Percentiles rank a stretch among this genome's conserved stretches.
phyloP scores from a whole-genome alignment of 179 eudicot species.

The Beta corolliflora region DNA sequence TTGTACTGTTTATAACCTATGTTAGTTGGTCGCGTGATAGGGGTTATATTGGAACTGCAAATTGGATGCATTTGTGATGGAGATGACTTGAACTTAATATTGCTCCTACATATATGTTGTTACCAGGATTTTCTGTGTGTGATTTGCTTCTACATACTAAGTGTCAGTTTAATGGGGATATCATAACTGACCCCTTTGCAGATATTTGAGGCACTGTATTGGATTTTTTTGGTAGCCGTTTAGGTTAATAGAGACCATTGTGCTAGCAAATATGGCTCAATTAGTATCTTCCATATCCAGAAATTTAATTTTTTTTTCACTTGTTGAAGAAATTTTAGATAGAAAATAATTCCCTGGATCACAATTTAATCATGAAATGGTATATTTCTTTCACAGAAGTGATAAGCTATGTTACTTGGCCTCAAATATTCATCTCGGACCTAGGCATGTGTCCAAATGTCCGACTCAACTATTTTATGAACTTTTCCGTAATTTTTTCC shows the following conservation, averaged over 20 bases:
- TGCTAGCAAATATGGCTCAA: slow-evolving; percentile 1
- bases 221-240: neutral
- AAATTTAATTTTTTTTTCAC: neutral
- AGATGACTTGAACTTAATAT: neutral
- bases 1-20: neutral
- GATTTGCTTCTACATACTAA: neutral
- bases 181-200: neutral
- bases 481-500: too few relatives aligned
- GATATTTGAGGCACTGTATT: neutral
- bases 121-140: too few relatives aligned
- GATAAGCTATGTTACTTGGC: too few relatives aligned
- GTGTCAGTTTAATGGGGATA: neutral
- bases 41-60: neutral
- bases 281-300: neutral
- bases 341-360: neutral
- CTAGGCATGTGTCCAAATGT: too few relatives aligned
- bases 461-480: too few relatives aligned
- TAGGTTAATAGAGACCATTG: neutral
- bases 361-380: neutral
- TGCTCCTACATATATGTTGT: neutral
- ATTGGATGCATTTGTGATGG: neutral
- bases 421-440: too few relatives aligned
- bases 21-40: neutral
- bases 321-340: neutral
- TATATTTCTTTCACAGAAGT: neutral